These are phyloP conservation scores for Fusarium newnesense DNA, from an alignment of 2,329 filamentous ascomycete genomes.

Conservation along the genomic window DNA sequence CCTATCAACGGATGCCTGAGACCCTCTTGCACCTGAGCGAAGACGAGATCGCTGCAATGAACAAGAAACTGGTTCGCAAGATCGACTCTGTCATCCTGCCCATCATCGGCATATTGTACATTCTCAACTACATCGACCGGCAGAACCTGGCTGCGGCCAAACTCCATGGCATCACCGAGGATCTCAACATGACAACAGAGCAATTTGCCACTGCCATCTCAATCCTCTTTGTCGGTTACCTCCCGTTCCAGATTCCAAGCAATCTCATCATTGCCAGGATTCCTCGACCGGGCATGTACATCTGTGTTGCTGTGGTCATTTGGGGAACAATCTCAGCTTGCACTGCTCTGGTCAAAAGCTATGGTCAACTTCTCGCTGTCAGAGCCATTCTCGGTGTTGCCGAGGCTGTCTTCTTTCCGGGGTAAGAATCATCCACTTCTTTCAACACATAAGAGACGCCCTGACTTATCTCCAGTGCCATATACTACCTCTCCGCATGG, in stretches of 20 bases:
- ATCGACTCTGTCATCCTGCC: slow-evolving; percentile 46
- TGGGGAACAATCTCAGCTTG: slow-evolving; percentile 41
- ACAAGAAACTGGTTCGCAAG: slow-evolving; percentile 37
- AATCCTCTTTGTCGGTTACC: slow-evolving; percentile 50
- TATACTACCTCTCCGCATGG: slow-evolving; percentile 53
- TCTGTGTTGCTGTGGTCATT: slow-evolving; percentile 34
- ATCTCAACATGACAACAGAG: slow-evolving; percentile 50
- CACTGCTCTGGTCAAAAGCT: slow-evolving; percentile 58
- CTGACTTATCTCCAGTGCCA: slow-evolving; percentile 37
- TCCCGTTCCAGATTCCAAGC: slow-evolving; percentile 50
- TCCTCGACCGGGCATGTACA: slow-evolving; percentile 33
- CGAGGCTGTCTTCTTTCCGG: slow-evolving; percentile 66
- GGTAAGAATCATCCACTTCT: not conserved
- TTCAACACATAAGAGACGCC: too few species aligned
- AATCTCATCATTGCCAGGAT: slow-evolving; percentile 47
- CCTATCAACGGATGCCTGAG: too few species aligned
- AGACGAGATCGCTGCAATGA: slow-evolving; percentile 6
- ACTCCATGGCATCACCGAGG: slow-evolving; percentile 47
- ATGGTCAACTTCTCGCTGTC: slow-evolving; percentile 46
- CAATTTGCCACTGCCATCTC: slow-evolving; percentile 52
- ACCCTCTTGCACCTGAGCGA: slow-evolving; percentile 7
- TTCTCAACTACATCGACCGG: slow-evolving; percentile 55
- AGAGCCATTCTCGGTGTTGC: slow-evolving; percentile 58
- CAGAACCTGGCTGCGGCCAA: slow-evolving; percentile 37
- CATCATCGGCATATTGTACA: slow-evolving; percentile 50